Percentiles rank a stretch among this genome's conserved stretches.
Evolutionary conservation across 768 basidiomycete species (phyloP).

Genomic region (Chalciporus chontae): DNA sequence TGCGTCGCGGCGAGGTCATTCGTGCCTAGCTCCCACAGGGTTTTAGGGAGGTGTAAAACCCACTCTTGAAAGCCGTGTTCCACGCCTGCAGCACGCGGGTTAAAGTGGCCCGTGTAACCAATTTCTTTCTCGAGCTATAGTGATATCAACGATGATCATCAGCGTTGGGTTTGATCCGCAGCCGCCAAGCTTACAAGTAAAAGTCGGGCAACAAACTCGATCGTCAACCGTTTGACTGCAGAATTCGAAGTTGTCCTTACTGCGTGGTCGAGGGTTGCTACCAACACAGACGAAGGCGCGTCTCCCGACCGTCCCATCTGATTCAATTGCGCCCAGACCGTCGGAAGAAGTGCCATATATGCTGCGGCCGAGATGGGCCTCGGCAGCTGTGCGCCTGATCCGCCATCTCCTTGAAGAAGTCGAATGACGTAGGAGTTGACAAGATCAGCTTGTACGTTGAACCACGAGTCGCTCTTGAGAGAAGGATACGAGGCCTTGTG

Average conservation of each 20-base stretch:
- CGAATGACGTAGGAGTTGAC: slow-evolving; percentile 61
- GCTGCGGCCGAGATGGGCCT: slow-evolving; percentile 50
- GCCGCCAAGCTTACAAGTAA: slow-evolving; percentile 50
- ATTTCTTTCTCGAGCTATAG: slow-evolving; percentile 59
- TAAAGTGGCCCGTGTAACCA: slow-evolving; percentile 50
- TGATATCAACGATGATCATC: background rate
- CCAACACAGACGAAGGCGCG: slow-evolving; percentile 33
- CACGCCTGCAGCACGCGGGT: slow-evolving; percentile 27
- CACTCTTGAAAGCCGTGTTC: slow-evolving; percentile 51
- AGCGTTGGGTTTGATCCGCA: background rate
- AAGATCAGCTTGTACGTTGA: slow-evolving; percentile 41
- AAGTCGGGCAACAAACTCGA: slow-evolving; percentile 73
- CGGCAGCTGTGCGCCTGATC: slow-evolving; percentile 40
- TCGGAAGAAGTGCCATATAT: slow-evolving; percentile 71
- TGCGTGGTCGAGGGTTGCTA: slow-evolving; percentile 65
- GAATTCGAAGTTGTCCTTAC: slow-evolving; percentile 55
- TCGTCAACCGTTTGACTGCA: slow-evolving; percentile 58
- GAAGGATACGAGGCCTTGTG: slow-evolving; percentile 17
- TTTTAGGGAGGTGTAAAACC: slow-evolving; percentile 73
- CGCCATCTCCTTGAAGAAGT: slow-evolving; percentile 51
- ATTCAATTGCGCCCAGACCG: slow-evolving; percentile 73
- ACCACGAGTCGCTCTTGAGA: slow-evolving; percentile 15
- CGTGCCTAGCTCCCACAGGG: slow-evolving; percentile 79
- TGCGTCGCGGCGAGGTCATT: slow-evolving; percentile 55
- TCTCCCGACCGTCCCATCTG: slow-evolving; percentile 29